Percentiles rank a stretch among this genome's conserved stretches.
Conservation (phyloP, 1,139 yeast species). For the Yamadazyma atmosphaerica region DNA sequence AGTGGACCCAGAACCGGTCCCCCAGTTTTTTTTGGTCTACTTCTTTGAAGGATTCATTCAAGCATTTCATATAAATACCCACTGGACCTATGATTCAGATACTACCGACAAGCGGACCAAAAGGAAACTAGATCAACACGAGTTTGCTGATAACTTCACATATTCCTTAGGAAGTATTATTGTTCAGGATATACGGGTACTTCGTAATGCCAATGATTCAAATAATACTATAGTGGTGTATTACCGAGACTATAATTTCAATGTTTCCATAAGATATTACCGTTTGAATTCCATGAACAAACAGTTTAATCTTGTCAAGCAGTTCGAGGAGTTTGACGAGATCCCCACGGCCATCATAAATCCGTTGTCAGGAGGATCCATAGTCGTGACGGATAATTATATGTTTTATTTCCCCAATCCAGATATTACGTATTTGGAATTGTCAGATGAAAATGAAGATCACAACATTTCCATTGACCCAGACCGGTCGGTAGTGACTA, state of each 20-base stretch:
- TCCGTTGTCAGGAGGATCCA: conserved; percentile 27
- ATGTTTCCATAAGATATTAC: conserved; percentile 33
- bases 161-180: conserved; percentile 30
- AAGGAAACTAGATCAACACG: conserved; percentile 10
- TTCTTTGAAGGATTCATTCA: conserved; percentile 33
- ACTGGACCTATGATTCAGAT: conserved; percentile 9
- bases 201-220: conserved; percentile 6
- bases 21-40: conserved; percentile 25
- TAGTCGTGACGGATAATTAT: conserved; percentile 30
- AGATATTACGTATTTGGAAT: conserved; percentile 12
- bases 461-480: conserved; percentile 13
- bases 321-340: conserved; percentile 35
- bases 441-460: conserved; percentile 14
- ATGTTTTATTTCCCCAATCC: conserved; percentile 34
- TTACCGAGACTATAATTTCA: conserved; percentile 37
- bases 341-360: conserved; percentile 33
- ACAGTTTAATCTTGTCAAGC: conserved; percentile 19
- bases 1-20: conserved; percentile 14
- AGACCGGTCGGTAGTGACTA: conserved; percentile 15
- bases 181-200: conserved; percentile 23
- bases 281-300: conserved; percentile 13
- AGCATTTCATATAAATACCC: conserved; percentile 17
- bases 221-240: conserved; percentile 25
- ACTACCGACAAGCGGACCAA: conserved; percentile 8
- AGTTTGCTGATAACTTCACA: conserved; percentile 16